Base-by-base conservation (phyloP, 768 basidiomycete genomes). In the Phylloporus sp. region DNA sequence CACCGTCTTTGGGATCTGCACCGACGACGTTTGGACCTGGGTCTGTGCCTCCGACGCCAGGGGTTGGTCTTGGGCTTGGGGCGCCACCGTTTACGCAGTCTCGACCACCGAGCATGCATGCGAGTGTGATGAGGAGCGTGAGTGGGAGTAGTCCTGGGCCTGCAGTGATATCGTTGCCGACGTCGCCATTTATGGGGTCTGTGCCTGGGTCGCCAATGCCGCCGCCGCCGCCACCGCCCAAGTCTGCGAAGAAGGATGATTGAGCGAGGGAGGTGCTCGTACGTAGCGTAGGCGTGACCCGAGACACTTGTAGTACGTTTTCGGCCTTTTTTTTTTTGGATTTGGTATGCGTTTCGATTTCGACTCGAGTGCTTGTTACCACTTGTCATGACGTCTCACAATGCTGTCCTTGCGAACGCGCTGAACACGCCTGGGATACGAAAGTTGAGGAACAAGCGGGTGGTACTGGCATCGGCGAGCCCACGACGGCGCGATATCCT, bases 401-500 rank as follows among this genome's bases (percentile, higher is more conserved):
- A 75, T 47, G 55, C 61, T 15, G 72, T 90, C 39, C 78, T 86
- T 9, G 65, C 81, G 1, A 73, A 82, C 58, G 87, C 87, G 1
- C 73, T 90, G 11, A 65, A 72, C 29, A 73, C 79, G 1, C 83
- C 82, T 10, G 72, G 72, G 0, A 70, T 83, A 35, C 71, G 82
- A 56, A 88, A 84, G 61, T 76, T 96, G 1, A 61, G 72, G 31
- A 81, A 79, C 18, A 93, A 91, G 61, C 76, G 88, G 4, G 77
- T 97, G 38, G 69, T 96, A 3, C 74, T 97, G 1, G 93, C 93
- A 1, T 95, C 92, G 5, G 82, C 80, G 46, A 93, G 90, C 56
- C 89, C 91, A 2, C 76, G 93, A 54, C 74, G 93, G 58, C 81
- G 78, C 59, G 90, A 92, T 44, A 90, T 95, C 49, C 77, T 97